Conservation (phyloP, 805 yeast genomes). For the Candida schatavii region DNA sequence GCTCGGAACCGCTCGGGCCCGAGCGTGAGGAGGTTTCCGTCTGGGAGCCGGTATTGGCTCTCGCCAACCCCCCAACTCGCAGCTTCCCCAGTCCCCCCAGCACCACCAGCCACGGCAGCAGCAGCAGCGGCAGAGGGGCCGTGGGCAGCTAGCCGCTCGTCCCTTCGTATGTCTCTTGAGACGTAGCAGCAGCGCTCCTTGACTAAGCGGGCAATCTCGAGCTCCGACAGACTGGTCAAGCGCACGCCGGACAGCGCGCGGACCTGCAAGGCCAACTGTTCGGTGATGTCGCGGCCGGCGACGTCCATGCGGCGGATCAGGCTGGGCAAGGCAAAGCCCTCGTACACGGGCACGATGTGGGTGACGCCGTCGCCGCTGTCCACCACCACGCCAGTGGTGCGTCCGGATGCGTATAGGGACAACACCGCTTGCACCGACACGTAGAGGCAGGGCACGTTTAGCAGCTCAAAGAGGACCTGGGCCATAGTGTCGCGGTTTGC, state of each 20-base stretch:
- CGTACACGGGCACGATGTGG: slow-evolving; percentile 84
- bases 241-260: slow-evolving; percentile 62
- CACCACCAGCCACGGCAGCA: slow-evolving; percentile 17
- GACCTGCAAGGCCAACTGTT: slow-evolving; percentile 63
- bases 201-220: slow-evolving; percentile 73
- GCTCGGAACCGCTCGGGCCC: slow-evolving; percentile 72
- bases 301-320: slow-evolving; percentile 72
- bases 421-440: slow-evolving; percentile 74
- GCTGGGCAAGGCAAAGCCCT: slow-evolving; percentile 77
- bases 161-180: slow-evolving; percentile 52
- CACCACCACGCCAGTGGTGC: slow-evolving; percentile 85
- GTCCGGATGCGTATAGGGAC: slow-evolving; percentile 81
- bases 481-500: slow-evolving; percentile 58
- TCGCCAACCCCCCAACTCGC: neutral
- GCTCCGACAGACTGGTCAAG: slow-evolving; percentile 70
- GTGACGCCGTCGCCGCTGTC: slow-evolving; percentile 95
- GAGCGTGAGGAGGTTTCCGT: slow-evolving; percentile 66
- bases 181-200: slow-evolving; percentile 76
- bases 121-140: slow-evolving; percentile 12
- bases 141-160: slow-evolving; percentile 47
- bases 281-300: slow-evolving; percentile 86
- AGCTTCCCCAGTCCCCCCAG: slow-evolving; percentile 20
- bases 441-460: slow-evolving; percentile 75
- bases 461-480: slow-evolving; percentile 67
- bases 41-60: slow-evolving; percentile 66